phyloP scores from a whole-genome alignment of 2,329 filamentous ascomycete species.

The Parastagonospora avenae region DNA sequence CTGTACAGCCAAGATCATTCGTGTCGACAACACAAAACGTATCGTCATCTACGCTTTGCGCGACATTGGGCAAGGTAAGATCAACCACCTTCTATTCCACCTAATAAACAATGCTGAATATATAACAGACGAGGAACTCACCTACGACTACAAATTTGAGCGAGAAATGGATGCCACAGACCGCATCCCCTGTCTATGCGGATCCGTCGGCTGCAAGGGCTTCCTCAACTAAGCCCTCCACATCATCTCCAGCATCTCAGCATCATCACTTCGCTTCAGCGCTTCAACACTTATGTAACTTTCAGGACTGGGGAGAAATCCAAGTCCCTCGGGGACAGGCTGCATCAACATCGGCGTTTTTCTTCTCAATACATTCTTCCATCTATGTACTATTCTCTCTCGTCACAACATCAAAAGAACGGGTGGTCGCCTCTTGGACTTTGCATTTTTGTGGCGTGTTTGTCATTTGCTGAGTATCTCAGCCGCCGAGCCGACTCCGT shows the following conservation, averaged over 20 bases:
- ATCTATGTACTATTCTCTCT: slow-evolving; percentile 8
- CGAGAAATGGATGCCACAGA: slow-evolving; percentile 93
- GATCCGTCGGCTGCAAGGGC: slow-evolving; percentile 94
- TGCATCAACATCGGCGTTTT: slow-evolving; percentile 9
- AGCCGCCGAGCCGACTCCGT: background rate
- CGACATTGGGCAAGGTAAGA: slow-evolving; percentile 92
- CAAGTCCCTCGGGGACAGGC: background rate
- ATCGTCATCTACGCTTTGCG: slow-evolving; percentile 98
- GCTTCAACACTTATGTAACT: slow-evolving; percentile 5
- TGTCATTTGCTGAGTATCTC: background rate
- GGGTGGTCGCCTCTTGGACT: background rate
- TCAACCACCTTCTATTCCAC: background rate
- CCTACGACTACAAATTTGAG: slow-evolving; percentile 99
- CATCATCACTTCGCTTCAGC: slow-evolving; percentile 1
- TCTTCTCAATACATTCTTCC: slow-evolving; percentile 7
- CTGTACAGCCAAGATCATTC: slow-evolving; percentile 99
- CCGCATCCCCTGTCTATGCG: slow-evolving; percentile 95
- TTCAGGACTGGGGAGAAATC: background rate
- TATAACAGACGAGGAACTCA: slow-evolving; percentile 88
- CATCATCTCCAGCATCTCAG: background rate
- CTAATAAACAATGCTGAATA: slow-evolving; percentile 27
- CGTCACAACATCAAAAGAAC: slow-evolving; percentile 1
- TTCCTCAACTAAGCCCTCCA: slow-evolving; percentile 80
- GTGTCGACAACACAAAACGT: slow-evolving; percentile 94
- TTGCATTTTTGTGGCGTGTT: too few species aligned